phyloP scores from a whole-genome alignment of 768 basidiomycete species.

The Obba rivulosa region DNA sequence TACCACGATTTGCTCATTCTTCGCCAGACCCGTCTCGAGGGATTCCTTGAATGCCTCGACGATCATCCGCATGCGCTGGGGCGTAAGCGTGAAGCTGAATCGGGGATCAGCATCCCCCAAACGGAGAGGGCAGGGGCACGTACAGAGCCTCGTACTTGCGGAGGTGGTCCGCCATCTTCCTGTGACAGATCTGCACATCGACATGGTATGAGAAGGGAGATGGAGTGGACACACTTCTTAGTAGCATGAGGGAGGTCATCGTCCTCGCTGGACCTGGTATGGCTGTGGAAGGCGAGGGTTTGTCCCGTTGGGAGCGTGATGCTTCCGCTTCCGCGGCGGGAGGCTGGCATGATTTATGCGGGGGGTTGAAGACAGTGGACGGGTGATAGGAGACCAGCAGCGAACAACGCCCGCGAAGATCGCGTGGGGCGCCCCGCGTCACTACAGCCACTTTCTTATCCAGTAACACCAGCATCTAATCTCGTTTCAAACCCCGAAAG shows the following conservation, averaged over 20 bases:
- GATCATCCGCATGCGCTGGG: slow-evolving; percentile 93
- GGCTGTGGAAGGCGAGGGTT: slow-evolving; percentile 68
- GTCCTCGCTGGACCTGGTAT: slow-evolving; percentile 71
- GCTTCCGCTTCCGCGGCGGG: slow-evolving; percentile 75
- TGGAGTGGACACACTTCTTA: slow-evolving; percentile 60
- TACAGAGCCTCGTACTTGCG: slow-evolving; percentile 85
- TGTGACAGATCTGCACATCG: slow-evolving; percentile 24
- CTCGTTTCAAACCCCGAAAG: neutral
- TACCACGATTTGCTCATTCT: slow-evolving; percentile 84
- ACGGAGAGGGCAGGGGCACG: slow-evolving; percentile 29
- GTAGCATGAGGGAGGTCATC: slow-evolving; percentile 90
- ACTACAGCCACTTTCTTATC: neutral
- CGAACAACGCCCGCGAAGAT: neutral
- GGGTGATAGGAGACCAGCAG: too few relatives aligned
- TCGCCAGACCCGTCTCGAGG: slow-evolving; percentile 79
- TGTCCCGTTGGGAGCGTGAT: slow-evolving; percentile 68
- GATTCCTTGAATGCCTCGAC: slow-evolving; percentile 94
- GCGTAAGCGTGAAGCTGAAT: slow-evolving; percentile 75
- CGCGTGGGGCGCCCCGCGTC: neutral
- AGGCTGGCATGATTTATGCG: slow-evolving; percentile 46
- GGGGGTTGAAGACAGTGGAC: too few relatives aligned
- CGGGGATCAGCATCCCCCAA: slow-evolving; percentile 4
- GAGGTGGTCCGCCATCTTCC: slow-evolving; percentile 92
- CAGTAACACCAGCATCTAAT: neutral
- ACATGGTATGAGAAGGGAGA: slow-evolving; percentile 6